A percentile compares a stretch with the other conserved stretches of the same genome.
Evolutionary conservation across 176 grass and related monocot species (phyloP).

Genomic region (Oryza brachyantha): DNA sequence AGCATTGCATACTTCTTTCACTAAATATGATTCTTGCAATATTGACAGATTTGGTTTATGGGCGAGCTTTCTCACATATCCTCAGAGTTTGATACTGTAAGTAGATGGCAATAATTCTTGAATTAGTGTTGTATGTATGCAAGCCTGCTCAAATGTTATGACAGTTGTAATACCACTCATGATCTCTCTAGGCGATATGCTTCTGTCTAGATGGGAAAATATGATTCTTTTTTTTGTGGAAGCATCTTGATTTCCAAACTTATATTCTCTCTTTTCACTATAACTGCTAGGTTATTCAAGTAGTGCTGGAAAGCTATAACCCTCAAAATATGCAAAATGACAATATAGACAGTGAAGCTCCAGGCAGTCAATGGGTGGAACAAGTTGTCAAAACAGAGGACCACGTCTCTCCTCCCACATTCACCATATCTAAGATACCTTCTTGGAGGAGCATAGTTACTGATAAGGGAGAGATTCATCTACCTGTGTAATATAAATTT

Average conservation of each 20-base stretch:
- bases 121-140: slow-evolving; percentile 9
- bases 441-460: slow-evolving; percentile 74
- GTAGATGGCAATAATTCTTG: background rate
- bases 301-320: slow-evolving; percentile 76
- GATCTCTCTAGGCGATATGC: background rate
- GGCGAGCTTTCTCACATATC: slow-evolving; percentile 90
- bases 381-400: slow-evolving; percentile 54
- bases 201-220: slow-evolving; percentile 2
- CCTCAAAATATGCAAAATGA: slow-evolving; percentile 38
- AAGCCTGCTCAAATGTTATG: background rate
- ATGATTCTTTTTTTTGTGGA: slow-evolving; percentile 1
- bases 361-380: slow-evolving; percentile 28
- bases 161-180: background rate
- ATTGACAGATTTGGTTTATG: slow-evolving; percentile 85
- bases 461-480: slow-evolving; percentile 57
- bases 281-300: slow-evolving; percentile 63
- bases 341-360: background rate
- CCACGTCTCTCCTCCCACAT: slow-evolving; percentile 33
- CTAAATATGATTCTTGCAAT: background rate
- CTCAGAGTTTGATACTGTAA: slow-evolving; percentile 86
- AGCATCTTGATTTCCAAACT: slow-evolving; percentile 5
- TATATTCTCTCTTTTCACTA: background rate
- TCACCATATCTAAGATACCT: slow-evolving; percentile 43
- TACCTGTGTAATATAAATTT: slow-evolving; percentile 56
- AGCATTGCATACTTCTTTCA: background rate